phyloP scores from a whole-genome alignment of 2,329 filamentous ascomycete genomes.

The Diaporthe nobilis region DNA sequence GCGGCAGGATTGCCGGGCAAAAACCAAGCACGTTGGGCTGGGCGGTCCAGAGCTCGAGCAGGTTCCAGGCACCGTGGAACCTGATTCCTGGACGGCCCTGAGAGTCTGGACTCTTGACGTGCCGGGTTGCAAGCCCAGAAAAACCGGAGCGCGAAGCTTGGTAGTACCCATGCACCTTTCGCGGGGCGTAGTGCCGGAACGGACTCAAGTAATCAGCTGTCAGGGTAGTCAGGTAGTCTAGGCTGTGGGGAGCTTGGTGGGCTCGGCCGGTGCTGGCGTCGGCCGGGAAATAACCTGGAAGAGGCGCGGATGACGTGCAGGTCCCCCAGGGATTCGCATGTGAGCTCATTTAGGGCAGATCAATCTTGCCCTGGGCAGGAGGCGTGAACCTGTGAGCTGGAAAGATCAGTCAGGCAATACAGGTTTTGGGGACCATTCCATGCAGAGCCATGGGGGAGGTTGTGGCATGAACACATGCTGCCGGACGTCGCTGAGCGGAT shows the following conservation, averaged over 20 bases:
- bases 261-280: slow-evolving; percentile 21
- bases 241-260: slow-evolving; percentile 18
- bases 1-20: background rate
- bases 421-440: slow-evolving; percentile 5
- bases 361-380: background rate
- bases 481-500: background rate
- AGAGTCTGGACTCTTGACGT: background rate
- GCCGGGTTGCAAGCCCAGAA: background rate
- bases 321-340: slow-evolving; percentile 22
- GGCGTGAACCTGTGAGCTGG: background rate
- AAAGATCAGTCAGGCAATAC: background rate
- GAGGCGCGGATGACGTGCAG: slow-evolving; percentile 38
- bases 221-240: background rate
- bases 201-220: background rate
- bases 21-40: background rate
- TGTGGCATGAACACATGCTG: background rate
- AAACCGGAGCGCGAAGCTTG: slow-evolving; percentile 3
- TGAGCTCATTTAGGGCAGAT: slow-evolving; percentile 18
- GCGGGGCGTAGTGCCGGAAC: background rate
- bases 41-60: background rate
- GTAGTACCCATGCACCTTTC: background rate
- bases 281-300: slow-evolving; percentile 35
- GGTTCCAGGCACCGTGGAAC: background rate
- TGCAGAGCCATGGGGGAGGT: background rate
- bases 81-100: background rate